Percentiles rank a stretch among this genome's conserved stretches.
phyloP scores from a whole-genome alignment of 1,284 basidiomycete genomes.

The Cutaneotrichosporon cyanovorans region DNA sequence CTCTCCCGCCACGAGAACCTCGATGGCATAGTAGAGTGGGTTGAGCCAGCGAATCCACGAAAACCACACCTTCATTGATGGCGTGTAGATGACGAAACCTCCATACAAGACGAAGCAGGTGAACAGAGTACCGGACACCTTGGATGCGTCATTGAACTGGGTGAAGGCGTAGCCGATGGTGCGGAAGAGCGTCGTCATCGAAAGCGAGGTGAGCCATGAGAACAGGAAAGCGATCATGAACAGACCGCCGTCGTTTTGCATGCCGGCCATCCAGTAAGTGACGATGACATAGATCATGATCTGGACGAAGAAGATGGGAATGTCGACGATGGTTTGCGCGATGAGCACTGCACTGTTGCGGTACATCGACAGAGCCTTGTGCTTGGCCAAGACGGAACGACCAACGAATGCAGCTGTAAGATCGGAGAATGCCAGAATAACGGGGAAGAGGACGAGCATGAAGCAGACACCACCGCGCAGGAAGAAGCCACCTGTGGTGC shows the following conservation, averaged over 20 bases:
- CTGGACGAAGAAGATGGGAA: conserved; percentile 45
- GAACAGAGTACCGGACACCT: conserved; percentile 35
- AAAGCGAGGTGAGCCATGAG: conserved; percentile 23
- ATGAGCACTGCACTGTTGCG: conserved; percentile 49
- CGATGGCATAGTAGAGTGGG: conserved; percentile 35
- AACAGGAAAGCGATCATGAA: conserved; percentile 43
- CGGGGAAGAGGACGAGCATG: conserved; percentile 47
- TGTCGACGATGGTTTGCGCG: conserved; percentile 59
- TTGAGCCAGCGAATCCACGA: conserved; percentile 24
- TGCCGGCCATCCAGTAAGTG: conserved; percentile 39
- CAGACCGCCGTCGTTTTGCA: conserved; percentile 23
- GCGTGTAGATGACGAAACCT: conserved; percentile 37
- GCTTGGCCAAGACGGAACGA: conserved; percentile 60
- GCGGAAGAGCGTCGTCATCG: conserved; percentile 36
- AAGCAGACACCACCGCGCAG: conserved; percentile 64
- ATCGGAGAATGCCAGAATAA: conserved; percentile 54
- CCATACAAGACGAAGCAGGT: conserved; percentile 30
- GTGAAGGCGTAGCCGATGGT: conserved; percentile 36
- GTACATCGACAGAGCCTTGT: conserved; percentile 47
- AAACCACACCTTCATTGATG: conserved; percentile 34
- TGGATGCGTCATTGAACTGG: conserved; percentile 41
- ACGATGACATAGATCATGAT: conserved; percentile 43
- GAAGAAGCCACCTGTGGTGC: conserved; percentile 55
- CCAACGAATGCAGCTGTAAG: conserved; percentile 64
- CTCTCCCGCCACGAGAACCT: conserved; percentile 45